Conservation (phyloP, 345 rosid species). For the Heritiera fomes region DNA sequence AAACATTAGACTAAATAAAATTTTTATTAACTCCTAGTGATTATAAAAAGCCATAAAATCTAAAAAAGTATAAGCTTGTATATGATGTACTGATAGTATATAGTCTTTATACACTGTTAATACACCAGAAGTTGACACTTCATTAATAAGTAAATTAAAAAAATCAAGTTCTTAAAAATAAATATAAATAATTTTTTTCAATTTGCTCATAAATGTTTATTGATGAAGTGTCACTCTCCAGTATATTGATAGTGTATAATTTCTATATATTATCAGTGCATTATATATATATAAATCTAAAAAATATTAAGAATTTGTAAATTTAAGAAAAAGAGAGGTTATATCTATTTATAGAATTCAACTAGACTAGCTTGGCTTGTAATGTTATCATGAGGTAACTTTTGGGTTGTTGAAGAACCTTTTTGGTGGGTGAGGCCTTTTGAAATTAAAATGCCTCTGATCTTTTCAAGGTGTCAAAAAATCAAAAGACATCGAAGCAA, state of each 20-base stretch:
- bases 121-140: too few relatives aligned
- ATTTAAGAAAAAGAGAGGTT: background rate
- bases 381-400: background rate
- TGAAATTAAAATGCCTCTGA: background rate
- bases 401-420: background rate
- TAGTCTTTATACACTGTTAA: too few relatives aligned
- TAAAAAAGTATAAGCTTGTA: background rate
- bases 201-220: too few relatives aligned
- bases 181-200: too few relatives aligned
- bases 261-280: too few relatives aligned
- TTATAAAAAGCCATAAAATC: background rate
- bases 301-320: background rate
- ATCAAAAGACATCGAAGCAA: too few relatives aligned
- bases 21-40: background rate
- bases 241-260: too few relatives aligned
- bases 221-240: too few relatives aligned
- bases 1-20: background rate
- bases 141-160: too few relatives aligned
- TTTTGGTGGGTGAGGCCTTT: background rate
- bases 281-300: background rate
- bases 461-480: background rate
- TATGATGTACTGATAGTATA: too few relatives aligned
- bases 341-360: background rate
- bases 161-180: too few relatives aligned
- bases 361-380: background rate